Base-by-base conservation (phyloP, 805 yeast species). In the Ogataea naganishii region DNA sequence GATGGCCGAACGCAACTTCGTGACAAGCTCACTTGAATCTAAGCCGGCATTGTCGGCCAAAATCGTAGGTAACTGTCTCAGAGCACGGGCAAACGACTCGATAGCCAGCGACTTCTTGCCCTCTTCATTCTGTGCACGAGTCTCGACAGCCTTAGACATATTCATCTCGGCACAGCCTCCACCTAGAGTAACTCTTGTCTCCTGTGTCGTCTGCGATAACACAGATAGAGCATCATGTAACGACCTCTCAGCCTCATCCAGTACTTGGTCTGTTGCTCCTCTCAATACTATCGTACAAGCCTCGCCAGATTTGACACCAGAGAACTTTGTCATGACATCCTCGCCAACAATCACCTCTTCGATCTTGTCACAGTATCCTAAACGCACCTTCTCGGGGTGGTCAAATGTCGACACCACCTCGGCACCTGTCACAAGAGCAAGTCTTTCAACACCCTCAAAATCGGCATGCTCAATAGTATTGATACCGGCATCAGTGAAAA, bases 191-290 rank as follows among this genome's bases (percentile, higher is more conserved):
- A 96, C 86, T 55, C 89, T 75, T 6, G 96, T 83, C 47, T 85
- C 95, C 41, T 69, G 76, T 1, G 96, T 89, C 12, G 97, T 92
- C 59, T 92, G 97, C 1, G 96, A 83, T 32, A 92, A 66, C 9
- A 92, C 98, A 3, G 95, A 84, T 38, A 92, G 66, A 2, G 99
- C 97, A 59, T 92, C 99, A 49, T 92, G 98, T 35, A 92, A 64
- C 0, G 96, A 89, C 60, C 98, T 75, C 57, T 92, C 98, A 16
- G 94, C 96, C 64, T 92, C 98, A 32, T 95, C 96, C 49, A 92
- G 79, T 23, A 92, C 94, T 66, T 92, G 98, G 49, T 89, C 96
- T 15, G 97, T 95, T 40, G 98, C 97, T 41, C 99, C 98, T 55
- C 99, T 74, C 43, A 92, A 63, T 16, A 92, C 95, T 46, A 92